A percentile compares a stretch with the other conserved stretches of the same genome.
phyloP scores from a whole-genome alignment of 179 eudicot species.

The Actinidia arguta region DNA sequence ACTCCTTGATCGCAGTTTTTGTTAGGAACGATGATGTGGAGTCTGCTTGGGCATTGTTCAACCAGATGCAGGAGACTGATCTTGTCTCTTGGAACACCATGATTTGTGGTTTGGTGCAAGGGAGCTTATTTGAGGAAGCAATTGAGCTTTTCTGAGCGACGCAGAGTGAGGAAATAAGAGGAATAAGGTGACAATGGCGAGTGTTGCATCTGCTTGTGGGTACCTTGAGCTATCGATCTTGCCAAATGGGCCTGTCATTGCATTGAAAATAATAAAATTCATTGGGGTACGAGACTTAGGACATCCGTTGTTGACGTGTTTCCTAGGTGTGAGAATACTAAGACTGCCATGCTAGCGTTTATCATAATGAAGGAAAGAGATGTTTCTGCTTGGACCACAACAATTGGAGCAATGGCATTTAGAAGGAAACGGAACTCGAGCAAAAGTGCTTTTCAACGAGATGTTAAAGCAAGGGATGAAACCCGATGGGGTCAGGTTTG shows the following conservation, averaged over 20 bases:
- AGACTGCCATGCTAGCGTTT: slow-evolving; percentile 34
- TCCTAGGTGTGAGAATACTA: slow-evolving; percentile 42
- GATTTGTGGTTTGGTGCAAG: slow-evolving; percentile 31
- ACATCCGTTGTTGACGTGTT: slow-evolving; percentile 49
- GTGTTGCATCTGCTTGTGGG: slow-evolving; percentile 51
- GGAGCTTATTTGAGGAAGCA: slow-evolving; percentile 35
- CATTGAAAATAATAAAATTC: slow-evolving; percentile 26
- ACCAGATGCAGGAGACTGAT: slow-evolving; percentile 36
- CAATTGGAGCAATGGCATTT: slow-evolving; percentile 52
- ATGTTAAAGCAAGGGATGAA: slow-evolving; percentile 34
- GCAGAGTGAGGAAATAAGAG: slow-evolving; percentile 35
- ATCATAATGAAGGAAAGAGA: slow-evolving; percentile 32
- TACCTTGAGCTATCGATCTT: slow-evolving; percentile 36
- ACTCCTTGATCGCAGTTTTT: slow-evolving; percentile 40
- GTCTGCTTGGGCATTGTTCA: slow-evolving; percentile 17
- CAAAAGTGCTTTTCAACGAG: slow-evolving; percentile 40
- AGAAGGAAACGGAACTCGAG: slow-evolving; percentile 42
- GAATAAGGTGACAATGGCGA: slow-evolving; percentile 44
- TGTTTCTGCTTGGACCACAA: slow-evolving; percentile 45
- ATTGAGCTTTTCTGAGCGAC: slow-evolving; percentile 39
- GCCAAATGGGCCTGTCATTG: slow-evolving; percentile 42
- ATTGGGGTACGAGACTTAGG: slow-evolving; percentile 27
- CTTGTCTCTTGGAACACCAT: slow-evolving; percentile 47
- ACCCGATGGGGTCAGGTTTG: slow-evolving; percentile 42
- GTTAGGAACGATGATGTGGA: slow-evolving; percentile 31